phyloP scores from a whole-genome alignment of 2,329 filamentous ascomycete species.

The Magnaporthales sp. region DNA sequence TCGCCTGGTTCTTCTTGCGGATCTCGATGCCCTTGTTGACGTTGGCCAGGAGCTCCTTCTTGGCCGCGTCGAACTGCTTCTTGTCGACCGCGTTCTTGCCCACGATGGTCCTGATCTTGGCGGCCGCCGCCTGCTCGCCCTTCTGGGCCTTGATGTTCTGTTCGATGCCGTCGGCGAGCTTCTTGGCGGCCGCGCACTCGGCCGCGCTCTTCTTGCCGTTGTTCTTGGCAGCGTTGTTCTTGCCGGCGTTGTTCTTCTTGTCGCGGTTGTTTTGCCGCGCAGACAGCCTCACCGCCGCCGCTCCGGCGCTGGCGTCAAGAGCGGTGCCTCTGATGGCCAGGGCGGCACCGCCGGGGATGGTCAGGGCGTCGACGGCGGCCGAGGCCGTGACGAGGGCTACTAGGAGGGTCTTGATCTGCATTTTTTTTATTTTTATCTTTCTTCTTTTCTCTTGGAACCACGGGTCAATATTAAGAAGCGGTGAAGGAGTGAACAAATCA shows the following conservation, averaged over 20 bases:
- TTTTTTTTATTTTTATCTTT: not conserved
- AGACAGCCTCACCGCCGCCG: not conserved
- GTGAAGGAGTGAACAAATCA: not conserved
- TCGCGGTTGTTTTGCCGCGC: not conserved
- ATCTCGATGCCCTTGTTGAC: conserved; percentile 1
- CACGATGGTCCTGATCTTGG: not conserved
- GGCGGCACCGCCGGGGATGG: not conserved
- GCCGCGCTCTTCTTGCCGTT: not conserved
- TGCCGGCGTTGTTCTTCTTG: not conserved
- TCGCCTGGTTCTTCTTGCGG: not conserved
- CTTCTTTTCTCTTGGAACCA: too few relatives aligned
- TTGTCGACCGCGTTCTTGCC: not conserved
- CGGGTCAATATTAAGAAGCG: too few relatives aligned
- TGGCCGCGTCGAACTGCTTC: not conserved
- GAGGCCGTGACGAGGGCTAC: not conserved
- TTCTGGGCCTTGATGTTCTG: not conserved
- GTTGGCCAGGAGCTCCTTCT: not conserved
- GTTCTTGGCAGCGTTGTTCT: not conserved
- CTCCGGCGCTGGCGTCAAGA: too few relatives aligned
- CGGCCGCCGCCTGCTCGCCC: not conserved
- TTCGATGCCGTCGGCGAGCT: not conserved
- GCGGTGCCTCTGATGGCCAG: not conserved
- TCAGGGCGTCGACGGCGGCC: not conserved
- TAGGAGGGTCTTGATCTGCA: not conserved
- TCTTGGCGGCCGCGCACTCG: not conserved